Conservation (phyloP, 2,329 filamentous ascomycete species). For the Epichloe brachyelytri region DNA sequence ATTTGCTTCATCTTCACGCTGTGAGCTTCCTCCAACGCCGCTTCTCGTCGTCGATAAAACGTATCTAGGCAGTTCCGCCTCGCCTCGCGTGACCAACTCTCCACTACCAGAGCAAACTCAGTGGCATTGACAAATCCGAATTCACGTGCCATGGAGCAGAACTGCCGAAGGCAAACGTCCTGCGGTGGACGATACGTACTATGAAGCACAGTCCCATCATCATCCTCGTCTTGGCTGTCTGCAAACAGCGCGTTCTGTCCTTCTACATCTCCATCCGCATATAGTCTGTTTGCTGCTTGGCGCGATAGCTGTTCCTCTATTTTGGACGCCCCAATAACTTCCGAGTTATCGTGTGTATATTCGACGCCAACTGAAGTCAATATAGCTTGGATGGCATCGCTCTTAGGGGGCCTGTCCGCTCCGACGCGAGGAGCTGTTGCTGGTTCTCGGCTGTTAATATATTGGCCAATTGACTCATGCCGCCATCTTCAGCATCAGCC, state of each 20-base stretch:
- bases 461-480: slow-evolving; percentile 58
- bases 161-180: slow-evolving; percentile 66
- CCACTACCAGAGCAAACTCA: slow-evolving; percentile 82
- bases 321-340: slow-evolving; percentile 85
- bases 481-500: slow-evolving; percentile 47
- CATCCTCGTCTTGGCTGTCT: slow-evolving; percentile 27
- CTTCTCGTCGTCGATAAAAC: slow-evolving; percentile 62
- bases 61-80: slow-evolving; percentile 62
- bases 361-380: slow-evolving; percentile 77
- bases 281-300: slow-evolving; percentile 52
- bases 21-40: slow-evolving; percentile 17
- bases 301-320: slow-evolving; percentile 78
- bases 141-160: slow-evolving; percentile 76
- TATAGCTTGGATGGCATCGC: slow-evolving; percentile 78
- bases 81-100: slow-evolving; percentile 78
- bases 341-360: slow-evolving; percentile 93
- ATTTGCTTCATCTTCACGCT: slow-evolving; percentile 8
- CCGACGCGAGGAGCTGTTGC: slow-evolving; percentile 19
- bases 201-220: slow-evolving; percentile 18
- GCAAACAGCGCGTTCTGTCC: slow-evolving; percentile 46
- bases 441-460: slow-evolving; percentile 35
- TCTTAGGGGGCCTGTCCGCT: slow-evolving; percentile 30
- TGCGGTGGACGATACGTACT: slow-evolving; percentile 56
- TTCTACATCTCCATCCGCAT: slow-evolving; percentile 29
- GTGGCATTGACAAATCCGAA: slow-evolving; percentile 65